Conservation (phyloP, 2,329 filamentous ascomycete genomes). For the Epichloe hybrida region DNA sequence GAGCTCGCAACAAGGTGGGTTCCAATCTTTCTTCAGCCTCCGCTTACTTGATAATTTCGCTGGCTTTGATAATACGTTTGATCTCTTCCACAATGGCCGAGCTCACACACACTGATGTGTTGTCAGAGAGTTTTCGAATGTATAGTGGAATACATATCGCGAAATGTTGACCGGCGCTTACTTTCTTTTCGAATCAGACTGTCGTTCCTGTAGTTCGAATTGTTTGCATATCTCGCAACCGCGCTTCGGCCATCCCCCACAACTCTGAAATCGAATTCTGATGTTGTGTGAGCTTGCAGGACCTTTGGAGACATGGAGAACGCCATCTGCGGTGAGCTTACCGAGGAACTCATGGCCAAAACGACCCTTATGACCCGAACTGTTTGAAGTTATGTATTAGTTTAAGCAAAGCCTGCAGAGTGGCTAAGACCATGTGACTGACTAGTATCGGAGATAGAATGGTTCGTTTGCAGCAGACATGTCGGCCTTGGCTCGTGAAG, state of each 20-base stretch:
- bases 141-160: neutral
- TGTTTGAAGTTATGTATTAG: slow-evolving; percentile 23
- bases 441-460: slow-evolving; percentile 98
- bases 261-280: slow-evolving; percentile 93
- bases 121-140: neutral
- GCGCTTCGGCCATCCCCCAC: slow-evolving; percentile 92
- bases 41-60: slow-evolving; percentile 86
- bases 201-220: slow-evolving; percentile 98
- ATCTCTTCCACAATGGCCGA: slow-evolving; percentile 83
- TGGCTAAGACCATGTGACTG: slow-evolving; percentile 24
- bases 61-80: slow-evolving; percentile 91
- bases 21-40: neutral
- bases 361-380: slow-evolving; percentile 91
- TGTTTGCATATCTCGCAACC: slow-evolving; percentile 93
- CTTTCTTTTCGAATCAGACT: slow-evolving; percentile 99
- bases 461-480: slow-evolving; percentile 63
- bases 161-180: slow-evolving; percentile 32
- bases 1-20: too few species aligned
- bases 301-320: neutral
- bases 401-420: neutral
- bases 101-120: slow-evolving; percentile 76
- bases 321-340: slow-evolving; percentile 22
- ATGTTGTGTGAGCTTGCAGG: neutral
- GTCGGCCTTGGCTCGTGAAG: neutral
- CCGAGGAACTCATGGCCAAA: slow-evolving; percentile 98